Evolutionary conservation across 805 yeast genomes (phyloP), one percentile per base, ranked within the genome.

Genomic region (Candida ortonii): DNA sequence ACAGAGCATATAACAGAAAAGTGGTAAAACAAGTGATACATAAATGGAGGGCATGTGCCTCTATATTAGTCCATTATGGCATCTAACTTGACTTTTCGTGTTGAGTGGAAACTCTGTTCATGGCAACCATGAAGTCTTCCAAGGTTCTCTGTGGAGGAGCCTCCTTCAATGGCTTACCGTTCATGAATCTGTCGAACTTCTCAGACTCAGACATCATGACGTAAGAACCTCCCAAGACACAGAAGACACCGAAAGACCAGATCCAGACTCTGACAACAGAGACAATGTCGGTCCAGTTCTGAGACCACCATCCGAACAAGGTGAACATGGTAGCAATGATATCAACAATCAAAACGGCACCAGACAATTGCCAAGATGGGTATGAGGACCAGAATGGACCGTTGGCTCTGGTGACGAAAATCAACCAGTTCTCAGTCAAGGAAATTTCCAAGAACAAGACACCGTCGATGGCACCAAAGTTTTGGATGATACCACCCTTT

Each of bases 301-400:
- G 95, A 51, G 94, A 83, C 90, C 94, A 87, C 96, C 95, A 88
- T 57, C 96, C 96, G 80, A 86, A 88, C 61, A 87, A 68, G 58
- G 87, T 71, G 80, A 87, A 88, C 78, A 84, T 75, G 46, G 96
- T 88, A 52, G 96, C 95, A 57, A 88, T 69, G 73, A 87, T 68
- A 69, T 87, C 96, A 62, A 87, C 96, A 61, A 69, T 68, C 62
- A 85, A 74, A 56, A 87, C 96, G 57, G 96, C 96, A 73, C 95
- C 95, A 56, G 93, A 54, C 71, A 87, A 79, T 76, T 87, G 95
- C 96, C 96, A 88, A 31, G 96, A 88, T 73, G 96, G 96, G 41
- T 74, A 59, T 29, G 96, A 86, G 42, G 96, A 84, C 96, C 96
- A 88, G 93, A 88, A 88, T 62, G 96, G 96, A 75, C 96, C 96